phyloP scores from a whole-genome alignment of 2,329 filamentous ascomycete species.

The Fusarium sp. region DNA sequence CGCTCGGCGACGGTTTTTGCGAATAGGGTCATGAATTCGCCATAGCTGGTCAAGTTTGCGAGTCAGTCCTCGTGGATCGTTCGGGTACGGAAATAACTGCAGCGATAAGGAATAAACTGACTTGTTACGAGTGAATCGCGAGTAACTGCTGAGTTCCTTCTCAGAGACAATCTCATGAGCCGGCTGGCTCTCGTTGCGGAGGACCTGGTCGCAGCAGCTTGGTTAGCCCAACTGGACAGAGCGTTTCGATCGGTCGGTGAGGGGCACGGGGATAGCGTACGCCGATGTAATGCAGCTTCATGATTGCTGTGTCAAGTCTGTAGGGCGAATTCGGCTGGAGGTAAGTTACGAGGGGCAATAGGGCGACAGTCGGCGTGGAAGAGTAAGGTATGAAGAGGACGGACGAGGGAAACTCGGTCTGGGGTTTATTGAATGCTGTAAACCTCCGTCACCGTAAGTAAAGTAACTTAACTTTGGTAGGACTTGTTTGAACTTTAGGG shows the following conservation, averaged over 20 bases:
- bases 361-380: neutral
- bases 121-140: conserved; percentile 81
- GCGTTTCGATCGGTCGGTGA: conserved; percentile 44
- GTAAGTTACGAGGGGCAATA: neutral
- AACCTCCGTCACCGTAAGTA: conserved; percentile 36
- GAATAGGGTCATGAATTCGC: conserved; percentile 84
- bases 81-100: neutral
- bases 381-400: conserved; percentile 20
- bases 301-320: conserved; percentile 57
- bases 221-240: conserved; percentile 41
- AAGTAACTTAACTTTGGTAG: neutral
- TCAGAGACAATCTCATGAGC: conserved; percentile 81
- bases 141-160: conserved; percentile 82
- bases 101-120: conserved; percentile 54
- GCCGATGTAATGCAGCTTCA: conserved; percentile 91
- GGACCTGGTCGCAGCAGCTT: conserved; percentile 67
- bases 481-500: conserved; percentile 21
- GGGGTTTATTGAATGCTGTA: conserved; percentile 31
- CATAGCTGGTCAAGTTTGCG: conserved; percentile 54
- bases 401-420: conserved; percentile 21
- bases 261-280: conserved; percentile 64
- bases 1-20: conserved; percentile 88
- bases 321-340: conserved; percentile 3
- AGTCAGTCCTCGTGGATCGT: conserved; percentile 17
- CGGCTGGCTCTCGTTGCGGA: conserved; percentile 83